Evolutionary conservation across 148 eudicot genomes (phyloP), one percentile per base, ranked within the genome.

Genomic region (Cornus florida): DNA sequence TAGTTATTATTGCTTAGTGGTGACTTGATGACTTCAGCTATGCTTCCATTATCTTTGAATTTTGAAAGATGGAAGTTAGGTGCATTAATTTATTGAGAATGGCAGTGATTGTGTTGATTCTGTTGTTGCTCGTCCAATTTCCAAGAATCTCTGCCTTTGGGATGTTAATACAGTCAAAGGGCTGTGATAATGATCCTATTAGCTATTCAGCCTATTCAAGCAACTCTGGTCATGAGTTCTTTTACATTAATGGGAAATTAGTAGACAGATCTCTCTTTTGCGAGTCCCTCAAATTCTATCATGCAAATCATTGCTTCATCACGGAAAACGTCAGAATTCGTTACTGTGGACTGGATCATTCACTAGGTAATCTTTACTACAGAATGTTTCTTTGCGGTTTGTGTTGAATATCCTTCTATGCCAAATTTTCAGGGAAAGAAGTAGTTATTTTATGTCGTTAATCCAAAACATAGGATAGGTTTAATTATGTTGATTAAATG

Each of bases 211-310:
- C 67, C 77, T 83, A 83, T 74, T 78, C 74, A 22, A 85, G 73
- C 70, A 72, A 77, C 73, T 78, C 75, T 81, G 76, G 66, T 76
- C 35, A 71, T 6, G 48, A 83, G 77, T 65, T 83, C 57, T 88
- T 86, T 77, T 90, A 86, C 72, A 67, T 90, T 70, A 83, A 90
- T 46, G 90, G 85, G 43, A 73, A 64, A 70, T 84, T 82, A 59
- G 87, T 83, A 24, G 84, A 82, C 46, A 86, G 76, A 65, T 71
- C 73, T 67, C 68, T 75, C 19, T 88, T 90, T 76, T 90, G 89
- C 76, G 74, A 86, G 78, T 71, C 82, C 72, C 82, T 90, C 48
- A 65, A 70, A 46, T 70, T 62, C 10, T 73, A 81, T 78, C 74
- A 70, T 41, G 78, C 73, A 39, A 83, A 76, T 33, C 77, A 80